Percentiles rank a stretch among this genome's conserved stretches.
phyloP scores from a whole-genome alignment of 1,139 yeast genomes.

The Nakaseomyces bracarensis region DNA sequence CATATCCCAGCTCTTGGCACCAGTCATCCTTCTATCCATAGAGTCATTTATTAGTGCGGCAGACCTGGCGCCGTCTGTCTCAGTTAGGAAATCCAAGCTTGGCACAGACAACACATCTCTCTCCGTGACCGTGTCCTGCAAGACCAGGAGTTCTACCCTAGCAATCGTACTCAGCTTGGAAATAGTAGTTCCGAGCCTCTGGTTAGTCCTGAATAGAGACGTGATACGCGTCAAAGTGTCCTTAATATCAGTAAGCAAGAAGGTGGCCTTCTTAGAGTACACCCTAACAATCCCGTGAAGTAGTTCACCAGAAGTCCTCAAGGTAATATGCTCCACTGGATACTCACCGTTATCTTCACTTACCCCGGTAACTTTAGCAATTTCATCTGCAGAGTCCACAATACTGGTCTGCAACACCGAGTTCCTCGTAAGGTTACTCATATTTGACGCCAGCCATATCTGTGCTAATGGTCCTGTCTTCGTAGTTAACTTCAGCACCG shows the following conservation, averaged over 20 bases:
- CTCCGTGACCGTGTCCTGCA: slow-evolving; percentile 73
- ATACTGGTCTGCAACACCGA: slow-evolving; percentile 71
- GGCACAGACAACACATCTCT: slow-evolving; percentile 63
- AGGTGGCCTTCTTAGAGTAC: slow-evolving; percentile 78
- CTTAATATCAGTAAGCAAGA: slow-evolving; percentile 74
- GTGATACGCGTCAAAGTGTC: slow-evolving; percentile 70
- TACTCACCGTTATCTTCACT: slow-evolving; percentile 15
- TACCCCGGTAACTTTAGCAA: slow-evolving; percentile 34
- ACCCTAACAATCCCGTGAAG: slow-evolving; percentile 83
- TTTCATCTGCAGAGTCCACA: slow-evolving; percentile 53
- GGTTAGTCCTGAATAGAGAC: slow-evolving; percentile 53
- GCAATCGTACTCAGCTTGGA: slow-evolving; percentile 45
- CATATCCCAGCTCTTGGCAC: slow-evolving; percentile 30
- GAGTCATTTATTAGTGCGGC: slow-evolving; percentile 13
- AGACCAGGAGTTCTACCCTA: slow-evolving; percentile 48
- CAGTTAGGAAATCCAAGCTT: slow-evolving; percentile 42
- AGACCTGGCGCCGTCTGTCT: slow-evolving; percentile 7
- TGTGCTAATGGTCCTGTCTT: slow-evolving; percentile 80
- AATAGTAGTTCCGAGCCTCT: slow-evolving; percentile 31
- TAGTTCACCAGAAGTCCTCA: slow-evolving; percentile 81
- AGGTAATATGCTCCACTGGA: slow-evolving; percentile 49
- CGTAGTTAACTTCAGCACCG: slow-evolving; percentile 29
- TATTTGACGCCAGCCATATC: slow-evolving; percentile 90
- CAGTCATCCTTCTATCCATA: slow-evolving; percentile 27
- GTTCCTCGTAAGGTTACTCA: slow-evolving; percentile 67